These are phyloP conservation scores for Naematelia encephala DNA, from an alignment of 768 basidiomycete species.

Conservation along the genomic window DNA sequence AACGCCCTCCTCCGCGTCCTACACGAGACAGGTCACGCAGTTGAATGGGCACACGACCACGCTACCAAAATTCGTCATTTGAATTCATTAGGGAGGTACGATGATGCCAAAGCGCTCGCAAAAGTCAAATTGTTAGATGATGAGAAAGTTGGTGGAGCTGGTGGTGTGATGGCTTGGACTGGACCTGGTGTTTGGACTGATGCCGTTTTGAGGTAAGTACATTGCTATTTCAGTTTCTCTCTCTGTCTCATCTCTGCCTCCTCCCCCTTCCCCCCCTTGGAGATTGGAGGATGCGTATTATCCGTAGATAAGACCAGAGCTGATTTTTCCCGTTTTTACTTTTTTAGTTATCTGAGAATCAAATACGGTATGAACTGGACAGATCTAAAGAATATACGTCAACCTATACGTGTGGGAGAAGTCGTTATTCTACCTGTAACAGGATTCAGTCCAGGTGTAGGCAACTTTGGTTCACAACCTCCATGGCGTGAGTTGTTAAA, in stretches of 20 bases:
- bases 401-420: conserved; percentile 49
- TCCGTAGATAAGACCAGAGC: too few relatives aligned
- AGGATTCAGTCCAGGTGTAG: conserved; percentile 50
- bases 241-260: not conserved
- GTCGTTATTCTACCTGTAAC: conserved; percentile 52
- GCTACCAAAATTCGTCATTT: conserved; percentile 16
- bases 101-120: conserved; percentile 23
- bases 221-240: not conserved
- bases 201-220: conserved; percentile 47
- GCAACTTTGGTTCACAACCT: conserved; percentile 38
- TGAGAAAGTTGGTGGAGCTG: conserved; percentile 41
- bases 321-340: too few relatives aligned
- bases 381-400: conserved; percentile 42
- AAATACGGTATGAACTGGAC: conserved; percentile 52
- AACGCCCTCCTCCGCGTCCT: conserved; percentile 52
- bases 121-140: conserved; percentile 33
- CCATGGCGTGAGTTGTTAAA: conserved; percentile 34
- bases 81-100: conserved; percentile 23
- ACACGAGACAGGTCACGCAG: conserved; percentile 37
- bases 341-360: too few relatives aligned
- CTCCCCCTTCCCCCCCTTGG: too few relatives aligned
- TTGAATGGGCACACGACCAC: conserved; percentile 33
- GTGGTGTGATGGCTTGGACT: conserved; percentile 54
- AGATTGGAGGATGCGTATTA: too few relatives aligned
- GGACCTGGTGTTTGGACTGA: conserved; percentile 53